Evolutionary conservation across 441 rosid species (phyloP).

Genomic region (Pelargonium myrrhifolium): DNA sequence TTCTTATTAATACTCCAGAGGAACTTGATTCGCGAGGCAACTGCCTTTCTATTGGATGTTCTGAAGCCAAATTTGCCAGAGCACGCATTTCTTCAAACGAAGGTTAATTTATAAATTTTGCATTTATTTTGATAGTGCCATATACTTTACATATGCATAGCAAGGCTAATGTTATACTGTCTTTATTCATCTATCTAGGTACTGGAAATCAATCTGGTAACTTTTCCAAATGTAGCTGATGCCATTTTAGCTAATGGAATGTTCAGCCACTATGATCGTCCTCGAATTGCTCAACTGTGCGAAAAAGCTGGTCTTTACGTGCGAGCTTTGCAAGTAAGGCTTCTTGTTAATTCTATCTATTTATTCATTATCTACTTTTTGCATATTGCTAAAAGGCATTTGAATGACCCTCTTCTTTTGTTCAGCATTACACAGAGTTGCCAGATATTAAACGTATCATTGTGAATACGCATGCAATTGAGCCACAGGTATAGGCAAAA

Average conservation of each 20-base stretch:
- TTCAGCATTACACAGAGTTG: conserved; percentile 93
- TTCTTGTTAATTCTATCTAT: conserved; percentile 1
- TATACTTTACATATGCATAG: conserved; percentile 14
- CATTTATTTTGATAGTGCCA: conserved; percentile 7
- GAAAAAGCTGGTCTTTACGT: conserved; percentile 40
- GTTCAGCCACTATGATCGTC: conserved; percentile 29
- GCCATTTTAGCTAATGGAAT: conserved; percentile 29
- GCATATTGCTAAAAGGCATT: not conserved
- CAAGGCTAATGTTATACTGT: too few relatives aligned
- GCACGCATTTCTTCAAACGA: conserved; percentile 87
- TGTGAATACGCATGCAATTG: conserved; percentile 95
- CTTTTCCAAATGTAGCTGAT: conserved; percentile 42
- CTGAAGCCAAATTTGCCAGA: conserved; percentile 96
- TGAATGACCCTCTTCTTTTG: conserved; percentile 9
- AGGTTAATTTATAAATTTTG: conserved; percentile 38
- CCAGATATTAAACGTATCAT: conserved; percentile 96
- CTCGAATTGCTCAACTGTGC: conserved; percentile 25
- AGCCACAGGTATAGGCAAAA: conserved; percentile 68
- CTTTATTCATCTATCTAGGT: conserved; percentile 39
- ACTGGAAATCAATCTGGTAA: conserved; percentile 93
- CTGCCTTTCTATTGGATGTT: conserved; percentile 97
- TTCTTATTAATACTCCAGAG: conserved; percentile 39
- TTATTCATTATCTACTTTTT: not conserved
- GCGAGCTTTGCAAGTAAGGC: conserved; percentile 72
- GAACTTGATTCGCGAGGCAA: conserved; percentile 95